These are phyloP conservation scores for Claviceps quebecensis DNA, from an alignment of 2,329 filamentous ascomycete genomes.

Conservation along the genomic window DNA sequence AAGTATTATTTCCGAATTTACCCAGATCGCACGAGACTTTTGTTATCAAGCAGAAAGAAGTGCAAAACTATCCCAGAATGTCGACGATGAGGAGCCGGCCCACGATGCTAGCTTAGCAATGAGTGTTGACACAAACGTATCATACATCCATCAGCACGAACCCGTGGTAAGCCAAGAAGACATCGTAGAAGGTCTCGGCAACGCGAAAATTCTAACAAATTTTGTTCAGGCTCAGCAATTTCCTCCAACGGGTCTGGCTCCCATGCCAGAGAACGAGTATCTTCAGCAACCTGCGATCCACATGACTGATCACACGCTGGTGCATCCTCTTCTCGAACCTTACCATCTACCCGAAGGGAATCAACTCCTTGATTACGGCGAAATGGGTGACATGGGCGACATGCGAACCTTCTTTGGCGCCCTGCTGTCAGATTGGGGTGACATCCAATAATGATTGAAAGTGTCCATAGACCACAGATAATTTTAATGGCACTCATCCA, in stretches of 20 bases:
- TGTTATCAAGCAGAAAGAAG: slow-evolving; percentile 1
- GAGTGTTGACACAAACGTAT: neutral
- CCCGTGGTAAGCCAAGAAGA: neutral
- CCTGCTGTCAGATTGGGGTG: neutral
- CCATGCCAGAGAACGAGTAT: slow-evolving; percentile 1
- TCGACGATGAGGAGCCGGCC: neutral
- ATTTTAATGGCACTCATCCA: neutral
- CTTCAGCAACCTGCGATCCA: neutral
- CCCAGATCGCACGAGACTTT: slow-evolving; percentile 2
- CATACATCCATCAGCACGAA: neutral
- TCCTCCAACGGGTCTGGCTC: neutral
- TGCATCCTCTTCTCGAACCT: neutral
- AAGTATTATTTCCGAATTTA: slow-evolving; percentile 5
- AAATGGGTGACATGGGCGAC: neutral
- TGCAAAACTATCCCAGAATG: neutral
- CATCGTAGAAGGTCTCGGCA: neutral
- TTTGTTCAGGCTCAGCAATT: neutral
- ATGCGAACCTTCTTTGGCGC: slow-evolving; percentile 3
- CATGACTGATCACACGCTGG: neutral
- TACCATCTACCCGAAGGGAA: neutral
- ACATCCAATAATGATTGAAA: neutral
- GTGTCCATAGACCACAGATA: neutral
- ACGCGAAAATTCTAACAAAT: neutral
- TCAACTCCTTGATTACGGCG: slow-evolving; percentile 1
- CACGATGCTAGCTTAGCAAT: neutral